phyloP scores from a whole-genome alignment of 345 rosid species.

The Eucalyptus regnans region DNA sequence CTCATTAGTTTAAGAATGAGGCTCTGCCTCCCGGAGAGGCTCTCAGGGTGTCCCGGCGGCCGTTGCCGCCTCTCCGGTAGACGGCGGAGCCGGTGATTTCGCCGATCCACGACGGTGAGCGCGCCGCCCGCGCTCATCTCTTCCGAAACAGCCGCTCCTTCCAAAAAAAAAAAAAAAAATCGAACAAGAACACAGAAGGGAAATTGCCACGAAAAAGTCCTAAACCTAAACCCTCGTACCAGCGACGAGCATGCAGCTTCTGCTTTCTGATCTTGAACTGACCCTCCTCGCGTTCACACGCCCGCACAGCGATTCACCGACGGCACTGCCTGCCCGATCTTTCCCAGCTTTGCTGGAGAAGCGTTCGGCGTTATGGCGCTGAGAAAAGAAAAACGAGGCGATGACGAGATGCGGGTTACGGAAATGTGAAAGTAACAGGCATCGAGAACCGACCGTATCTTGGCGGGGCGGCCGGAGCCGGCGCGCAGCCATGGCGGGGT shows the following conservation, averaged over 20 bases:
- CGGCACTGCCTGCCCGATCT: neutral
- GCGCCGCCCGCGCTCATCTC: neutral
- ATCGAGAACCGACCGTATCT: neutral
- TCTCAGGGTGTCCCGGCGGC: neutral
- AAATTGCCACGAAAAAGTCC: neutral
- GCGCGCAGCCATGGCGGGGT: constrained; percentile 2
- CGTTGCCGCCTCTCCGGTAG: neutral
- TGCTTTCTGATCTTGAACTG: neutral
- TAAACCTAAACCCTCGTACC: neutral
- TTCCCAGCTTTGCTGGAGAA: neutral
- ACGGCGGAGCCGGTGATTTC: neutral
- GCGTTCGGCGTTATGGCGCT: neutral
- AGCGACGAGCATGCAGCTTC: neutral
- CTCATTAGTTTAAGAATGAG: neutral
- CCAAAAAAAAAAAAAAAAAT: neutral
- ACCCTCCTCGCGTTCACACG: neutral
- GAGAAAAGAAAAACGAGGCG: neutral
- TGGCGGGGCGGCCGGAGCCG: neutral
- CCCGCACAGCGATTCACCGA: neutral
- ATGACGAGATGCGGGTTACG: neutral
- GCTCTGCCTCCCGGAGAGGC: neutral
- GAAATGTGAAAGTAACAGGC: neutral
- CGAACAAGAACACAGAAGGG: neutral
- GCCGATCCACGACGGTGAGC: neutral
- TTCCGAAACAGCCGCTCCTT: neutral